These are phyloP conservation scores for Mucor lusitanicus DNA, from an alignment of 371 early-diverging fungal species.

Conservation along the genomic window DNA sequence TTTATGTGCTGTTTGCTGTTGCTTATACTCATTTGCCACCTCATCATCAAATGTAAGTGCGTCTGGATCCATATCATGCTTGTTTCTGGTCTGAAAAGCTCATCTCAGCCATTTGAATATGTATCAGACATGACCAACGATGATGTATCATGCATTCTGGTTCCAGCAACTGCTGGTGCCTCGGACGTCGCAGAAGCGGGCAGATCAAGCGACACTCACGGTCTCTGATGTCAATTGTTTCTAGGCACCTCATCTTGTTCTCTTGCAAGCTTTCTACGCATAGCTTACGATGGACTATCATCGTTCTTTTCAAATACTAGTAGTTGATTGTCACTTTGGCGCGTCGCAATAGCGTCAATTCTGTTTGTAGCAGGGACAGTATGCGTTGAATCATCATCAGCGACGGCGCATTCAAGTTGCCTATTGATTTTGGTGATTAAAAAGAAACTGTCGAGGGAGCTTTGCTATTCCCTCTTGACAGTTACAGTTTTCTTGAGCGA, in stretches of 20 bases:
- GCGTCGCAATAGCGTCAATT: too few species aligned
- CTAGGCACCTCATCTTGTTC: background rate
- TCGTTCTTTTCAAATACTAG: background rate
- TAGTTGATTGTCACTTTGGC: background rate
- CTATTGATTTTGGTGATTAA: background rate
- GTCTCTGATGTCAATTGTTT: background rate
- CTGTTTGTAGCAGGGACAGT: background rate
- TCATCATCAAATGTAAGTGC: background rate
- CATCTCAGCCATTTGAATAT: background rate
- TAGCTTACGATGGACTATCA: background rate
- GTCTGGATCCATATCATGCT: background rate
- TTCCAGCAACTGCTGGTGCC: background rate
- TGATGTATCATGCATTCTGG: background rate
- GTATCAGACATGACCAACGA: background rate
- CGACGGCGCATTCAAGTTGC: background rate
- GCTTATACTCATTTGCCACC: background rate
- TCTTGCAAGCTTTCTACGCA: background rate
- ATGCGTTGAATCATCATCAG: background rate
- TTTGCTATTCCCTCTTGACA: background rate
- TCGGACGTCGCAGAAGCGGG: background rate
- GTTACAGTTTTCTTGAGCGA: background rate
- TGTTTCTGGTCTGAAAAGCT: background rate
- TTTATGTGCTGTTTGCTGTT: background rate
- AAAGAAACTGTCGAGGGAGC: background rate
- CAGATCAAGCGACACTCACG: background rate